These are phyloP conservation scores for Ogataea wickerhamii DNA, from an alignment of 805 yeast species.

Conservation along the genomic window DNA sequence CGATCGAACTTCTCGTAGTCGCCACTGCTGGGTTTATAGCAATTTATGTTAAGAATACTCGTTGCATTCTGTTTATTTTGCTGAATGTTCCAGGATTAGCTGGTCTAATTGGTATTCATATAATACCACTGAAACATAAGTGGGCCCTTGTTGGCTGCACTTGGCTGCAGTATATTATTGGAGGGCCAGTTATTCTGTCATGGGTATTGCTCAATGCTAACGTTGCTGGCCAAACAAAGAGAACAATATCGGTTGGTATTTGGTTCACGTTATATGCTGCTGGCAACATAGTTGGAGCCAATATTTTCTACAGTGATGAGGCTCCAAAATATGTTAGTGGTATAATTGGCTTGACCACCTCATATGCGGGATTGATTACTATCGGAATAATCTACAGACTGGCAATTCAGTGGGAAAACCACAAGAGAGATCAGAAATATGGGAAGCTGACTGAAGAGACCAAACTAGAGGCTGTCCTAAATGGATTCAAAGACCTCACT, in stretches of 20 bases:
- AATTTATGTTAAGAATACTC: slow-evolving; percentile 13
- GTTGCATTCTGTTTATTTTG: slow-evolving; percentile 14
- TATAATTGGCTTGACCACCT: slow-evolving; percentile 38
- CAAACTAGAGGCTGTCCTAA: slow-evolving; percentile 29
- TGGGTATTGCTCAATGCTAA: slow-evolving; percentile 34
- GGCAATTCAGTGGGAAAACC: slow-evolving; percentile 39
- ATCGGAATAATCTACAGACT: slow-evolving; percentile 11
- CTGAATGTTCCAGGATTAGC: slow-evolving; percentile 22
- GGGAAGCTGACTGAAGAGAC: slow-evolving; percentile 22
- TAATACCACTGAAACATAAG: slow-evolving; percentile 16
- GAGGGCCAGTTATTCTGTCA: slow-evolving; percentile 12
- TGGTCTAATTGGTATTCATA: slow-evolving; percentile 21
- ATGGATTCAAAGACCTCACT: slow-evolving; percentile 55
- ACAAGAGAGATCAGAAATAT: slow-evolving; percentile 38
- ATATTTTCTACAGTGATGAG: slow-evolving; percentile 47
- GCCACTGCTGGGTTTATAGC: slow-evolving; percentile 20
- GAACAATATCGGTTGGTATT: slow-evolving; percentile 47
- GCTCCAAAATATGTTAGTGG: slow-evolving; percentile 57
- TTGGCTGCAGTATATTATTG: slow-evolving; percentile 12
- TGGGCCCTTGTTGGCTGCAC: slow-evolving; percentile 15
- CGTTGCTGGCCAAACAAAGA: slow-evolving; percentile 60
- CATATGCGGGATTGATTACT: slow-evolving; percentile 13
- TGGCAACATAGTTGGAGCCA: slow-evolving; percentile 60
- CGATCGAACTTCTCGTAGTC: slow-evolving; percentile 21
- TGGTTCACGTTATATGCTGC: slow-evolving; percentile 55